Conservation (phyloP, 2,329 filamentous ascomycete genomes). For the Sporothrix brunneoviolacea region DNA sequence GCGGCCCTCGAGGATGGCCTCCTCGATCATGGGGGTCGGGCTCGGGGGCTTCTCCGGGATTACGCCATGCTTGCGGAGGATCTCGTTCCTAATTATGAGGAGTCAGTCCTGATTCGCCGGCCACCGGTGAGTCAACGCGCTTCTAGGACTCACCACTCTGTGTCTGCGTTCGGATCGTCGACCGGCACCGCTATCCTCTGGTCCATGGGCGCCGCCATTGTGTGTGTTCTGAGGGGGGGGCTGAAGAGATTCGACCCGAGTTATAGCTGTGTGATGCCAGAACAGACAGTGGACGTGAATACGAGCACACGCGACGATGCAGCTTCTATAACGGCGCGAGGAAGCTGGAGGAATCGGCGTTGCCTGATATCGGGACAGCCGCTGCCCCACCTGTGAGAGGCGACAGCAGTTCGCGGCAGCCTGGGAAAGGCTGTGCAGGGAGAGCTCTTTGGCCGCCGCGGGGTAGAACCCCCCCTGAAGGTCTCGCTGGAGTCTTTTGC, state of each 20-base stretch:
- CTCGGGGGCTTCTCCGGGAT: slow-evolving; percentile 98
- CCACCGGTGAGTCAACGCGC: too few relatives aligned
- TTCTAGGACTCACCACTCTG: slow-evolving; percentile 67
- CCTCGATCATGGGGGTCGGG: slow-evolving; percentile 91
- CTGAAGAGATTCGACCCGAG: too few relatives aligned
- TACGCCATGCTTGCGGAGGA: slow-evolving; percentile 89
- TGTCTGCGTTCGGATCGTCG: slow-evolving; percentile 93
- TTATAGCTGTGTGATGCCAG: too few relatives aligned
- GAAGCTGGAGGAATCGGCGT: slow-evolving; percentile 1
- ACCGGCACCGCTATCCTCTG: slow-evolving; percentile 73
- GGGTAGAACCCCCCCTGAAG: too few relatives aligned
- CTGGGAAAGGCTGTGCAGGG: too few relatives aligned
- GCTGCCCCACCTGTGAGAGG: not conserved
- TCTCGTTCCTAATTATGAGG: slow-evolving; percentile 74
- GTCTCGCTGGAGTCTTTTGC: too few relatives aligned
- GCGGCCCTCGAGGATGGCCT: slow-evolving; percentile 79
- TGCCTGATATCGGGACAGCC: slow-evolving; percentile 7
- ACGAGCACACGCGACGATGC: too few relatives aligned
- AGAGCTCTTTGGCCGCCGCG: too few relatives aligned
- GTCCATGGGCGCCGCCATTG: slow-evolving; percentile 56
- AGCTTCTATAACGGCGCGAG: too few relatives aligned
- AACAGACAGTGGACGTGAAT: too few relatives aligned
- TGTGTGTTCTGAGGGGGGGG: not conserved
- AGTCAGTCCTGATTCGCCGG: slow-evolving; percentile 2
- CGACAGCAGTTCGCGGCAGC: too few relatives aligned